These are phyloP conservation scores for Chaetomium cochliodes DNA, from an alignment of 495 filamentous ascomycete genomes.

Conservation along the genomic window DNA sequence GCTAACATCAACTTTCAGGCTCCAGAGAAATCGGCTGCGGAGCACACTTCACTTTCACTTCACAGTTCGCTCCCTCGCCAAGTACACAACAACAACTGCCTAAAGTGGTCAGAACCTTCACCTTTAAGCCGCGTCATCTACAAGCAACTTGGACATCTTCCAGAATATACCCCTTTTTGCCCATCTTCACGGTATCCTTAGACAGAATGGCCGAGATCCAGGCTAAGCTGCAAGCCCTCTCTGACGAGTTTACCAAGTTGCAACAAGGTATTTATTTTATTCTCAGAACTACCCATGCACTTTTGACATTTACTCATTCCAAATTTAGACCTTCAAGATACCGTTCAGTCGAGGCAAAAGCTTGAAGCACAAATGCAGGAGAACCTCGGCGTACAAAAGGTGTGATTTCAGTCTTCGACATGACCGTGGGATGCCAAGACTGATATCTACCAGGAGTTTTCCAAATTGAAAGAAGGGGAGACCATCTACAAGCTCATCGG, in stretches of 20 bases:
- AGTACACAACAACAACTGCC: conserved; percentile 12
- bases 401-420: conserved; percentile 32
- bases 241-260: conserved; percentile 82
- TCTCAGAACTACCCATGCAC: neutral
- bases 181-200: neutral
- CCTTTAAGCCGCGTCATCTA: conserved; percentile 5
- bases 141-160: neutral
- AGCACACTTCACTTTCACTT: neutral
- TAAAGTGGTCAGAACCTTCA: conserved; percentile 9
- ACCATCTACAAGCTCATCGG: conserved; percentile 95
- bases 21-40: neutral
- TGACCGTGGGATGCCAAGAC: conserved; percentile 1
- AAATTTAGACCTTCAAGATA: conserved; percentile 66
- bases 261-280: conserved; percentile 62
- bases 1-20: conserved; percentile 4
- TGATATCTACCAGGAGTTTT: conserved; percentile 66
- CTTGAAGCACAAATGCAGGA: conserved; percentile 93
- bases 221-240: conserved; percentile 69
- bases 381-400: conserved; percentile 83
- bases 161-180: no score
- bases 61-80: neutral
- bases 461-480: conserved; percentile 69
- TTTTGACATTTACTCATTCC: conserved; percentile 8
- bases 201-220: conserved; percentile 50
- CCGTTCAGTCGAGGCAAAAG: conserved; percentile 80